Evolutionary conservation across 1,139 yeast species (phyloP), one percentile per base, ranked within the genome.

Genomic region (Debaryomyces udenii): DNA sequence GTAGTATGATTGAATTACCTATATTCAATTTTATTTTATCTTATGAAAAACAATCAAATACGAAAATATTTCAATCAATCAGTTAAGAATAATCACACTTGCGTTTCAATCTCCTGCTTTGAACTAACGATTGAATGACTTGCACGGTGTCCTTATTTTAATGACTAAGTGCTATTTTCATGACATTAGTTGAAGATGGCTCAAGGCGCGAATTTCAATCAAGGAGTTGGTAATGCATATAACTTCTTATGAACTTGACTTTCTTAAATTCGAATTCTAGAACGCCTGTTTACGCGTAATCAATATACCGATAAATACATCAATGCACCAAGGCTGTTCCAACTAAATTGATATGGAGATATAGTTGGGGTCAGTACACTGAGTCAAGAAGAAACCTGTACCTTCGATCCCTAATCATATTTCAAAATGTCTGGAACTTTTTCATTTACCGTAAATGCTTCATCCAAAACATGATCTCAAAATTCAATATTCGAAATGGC

Each of bases 151-250:
- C 30, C 37, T 34, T 26, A 26, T 22, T 30, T 18, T 34, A 16
- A 26, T 34, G 30, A 13, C 31, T 22, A 34, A 34, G 37, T 34
- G 26, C 24, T 13, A 10, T 26, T 26, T 33, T 33, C 37, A 24
- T 34, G 37, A 17, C 24, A 34, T 34, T 34, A 30, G 30, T 34
- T 34, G 15, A 34, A 34, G 26, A 34, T 15, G 11, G 37, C 26
- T 34, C 30, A 34, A 32, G 37, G 37, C 37, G 37, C 37, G 37
- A 34, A 23, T 34, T 34, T 34, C 27, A 26, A 23, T 26, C 28
- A 26, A 34, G 26, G 26, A 34, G 17, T 34, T 24, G 23, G 11
- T 34, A 15, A 29, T 34, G 37, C 17, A 34, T 34, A 34, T 34
- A 34, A 11, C 6, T n/a, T n/a, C 6, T 17, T 9, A 24, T 27